phyloP scores from a whole-genome alignment of 1,284 basidiomycete species.

The Ceraceosorus bombacis region DNA sequence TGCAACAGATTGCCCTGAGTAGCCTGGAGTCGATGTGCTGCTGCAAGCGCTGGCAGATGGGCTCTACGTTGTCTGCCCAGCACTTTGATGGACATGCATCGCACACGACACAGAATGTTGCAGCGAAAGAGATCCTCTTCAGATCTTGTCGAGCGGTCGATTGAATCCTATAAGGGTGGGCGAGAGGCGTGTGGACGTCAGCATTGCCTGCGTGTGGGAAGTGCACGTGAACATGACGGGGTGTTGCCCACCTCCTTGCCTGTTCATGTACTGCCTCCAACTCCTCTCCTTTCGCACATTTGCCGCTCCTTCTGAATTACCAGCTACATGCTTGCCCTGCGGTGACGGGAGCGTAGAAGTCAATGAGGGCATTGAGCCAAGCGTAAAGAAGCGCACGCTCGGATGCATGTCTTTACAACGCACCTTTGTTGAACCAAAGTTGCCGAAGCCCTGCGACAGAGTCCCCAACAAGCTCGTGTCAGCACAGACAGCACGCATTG shows the following conservation, averaged over 20 bases:
- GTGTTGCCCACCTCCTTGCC: slow-evolving; percentile 3
- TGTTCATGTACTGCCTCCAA: slow-evolving; percentile 93
- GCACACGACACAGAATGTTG: too few relatives aligned
- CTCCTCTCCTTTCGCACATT: slow-evolving; percentile 80
- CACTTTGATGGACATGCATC: too few relatives aligned
- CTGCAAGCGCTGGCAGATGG: too few relatives aligned
- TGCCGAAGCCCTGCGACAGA: slow-evolving; percentile 9
- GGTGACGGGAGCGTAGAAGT: not conserved
- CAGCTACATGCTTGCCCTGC: slow-evolving; percentile 63
- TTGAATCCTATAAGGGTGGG: not conserved
- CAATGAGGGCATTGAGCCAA: not conserved
- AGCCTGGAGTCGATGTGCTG: too few relatives aligned
- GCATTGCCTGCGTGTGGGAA: too few relatives aligned
- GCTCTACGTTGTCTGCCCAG: too few relatives aligned
- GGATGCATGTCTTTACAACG: not conserved
- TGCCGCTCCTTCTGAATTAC: slow-evolving; percentile 53
- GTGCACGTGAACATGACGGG: not conserved
- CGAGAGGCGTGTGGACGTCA: not conserved
- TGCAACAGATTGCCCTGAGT: too few relatives aligned
- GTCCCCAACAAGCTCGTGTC: too few relatives aligned
- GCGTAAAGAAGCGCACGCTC: not conserved
- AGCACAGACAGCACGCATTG: too few relatives aligned
- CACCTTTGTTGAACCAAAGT: slow-evolving; percentile 16
- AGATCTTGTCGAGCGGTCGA: not conserved
- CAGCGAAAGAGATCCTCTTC: too few relatives aligned